Evolutionary conservation across 306 rosid genomes (phyloP), one percentile per base, ranked within the genome.

Genomic region (Clitoria ternatea): DNA sequence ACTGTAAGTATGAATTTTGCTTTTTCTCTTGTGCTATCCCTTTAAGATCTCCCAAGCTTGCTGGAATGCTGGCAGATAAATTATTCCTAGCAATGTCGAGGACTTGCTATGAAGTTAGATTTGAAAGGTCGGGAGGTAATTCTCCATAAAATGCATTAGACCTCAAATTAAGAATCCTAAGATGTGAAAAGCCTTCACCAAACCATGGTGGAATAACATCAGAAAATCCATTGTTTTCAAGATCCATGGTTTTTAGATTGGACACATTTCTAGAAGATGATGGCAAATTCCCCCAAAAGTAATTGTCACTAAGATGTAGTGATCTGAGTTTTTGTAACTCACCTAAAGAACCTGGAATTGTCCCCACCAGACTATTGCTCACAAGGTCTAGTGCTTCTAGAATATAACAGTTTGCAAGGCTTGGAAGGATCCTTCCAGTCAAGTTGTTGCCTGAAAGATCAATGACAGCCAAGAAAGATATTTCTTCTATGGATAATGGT

Each of bases 61-160:
- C 26, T 14, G 83, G 83, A 76, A 83, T 75, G 42, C 56, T 72
- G 1, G 73, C 44, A 83, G 49, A 7, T 63, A n/a, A n/a, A n/a
- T n/a, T n/a, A n/a, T n/a, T n/a, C n/a, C n/a, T n/a, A n/a, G n/a
- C n/a, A n/a, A n/a, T 42, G 71, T 78, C 87, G 43, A 86, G 52
- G 64, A 86, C 84, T 48, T 75, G 86, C 55, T 80, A 50, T 2
- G 82, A 78, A 22, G 65, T 64, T 40, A 83, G 69, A 30, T 78
- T 83, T 17, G 87, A 61, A 26, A 83, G 68, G 20, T 7, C 2
- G 0, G 43, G 3, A 2, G 82, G 79, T 15, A 86, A 18, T 59
- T 66, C 72, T 22, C 86, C 80, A 2, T 1, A 81, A 68, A 86
- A 81, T 7, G 66, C 72, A 74, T 86, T 86, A 20, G 83, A 76